Base-by-base conservation (phyloP, 345 rosid species). In the Moringa oleifera region DNA sequence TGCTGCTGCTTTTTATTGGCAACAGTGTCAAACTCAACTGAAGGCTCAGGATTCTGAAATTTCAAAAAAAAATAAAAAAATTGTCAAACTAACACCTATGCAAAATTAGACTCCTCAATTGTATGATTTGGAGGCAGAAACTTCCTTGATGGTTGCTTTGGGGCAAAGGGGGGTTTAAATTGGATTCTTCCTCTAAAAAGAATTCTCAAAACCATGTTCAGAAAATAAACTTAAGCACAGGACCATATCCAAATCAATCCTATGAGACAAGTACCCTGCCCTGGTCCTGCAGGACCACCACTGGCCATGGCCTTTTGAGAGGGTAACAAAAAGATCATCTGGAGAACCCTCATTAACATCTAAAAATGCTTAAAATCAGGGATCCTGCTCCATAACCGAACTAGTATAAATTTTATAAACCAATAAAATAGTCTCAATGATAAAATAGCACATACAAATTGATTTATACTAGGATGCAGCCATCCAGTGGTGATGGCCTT, bases 401-500 rank as follows among this genome's bases (percentile, higher is more conserved):
- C 21, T 23, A 13, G 41, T 11, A 49, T 61, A 47, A 24, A 25
- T 4, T 49, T 18, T 33, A 49, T 15, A 15, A 20, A 3, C 53
- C 53, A 25, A 45, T 51, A 53, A 55, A 25, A 18, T 0, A 41
- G 49, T 6, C 18, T 51, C 18, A 53, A 64, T 41, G 23, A 63
- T 24, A 55, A 49, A 53, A 25, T 33, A 51, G 61, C 28, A 79
- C 96, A 21, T 84, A 95, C 99, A 70, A 87, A 91, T 80, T 95
- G 99, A 60, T 95, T 95, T 71, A 91, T 87, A 3, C 80, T 68
- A 62, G 99, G 99, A 77, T 95, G 99, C 22, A 95, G 62, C 99
- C 98, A 95, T 75, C 99, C 96, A 17, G 96, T 89, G 66, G 55
- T 91, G 53, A 95, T 89, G 63, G 91, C 99, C 80, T 91, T 95